Evolutionary conservation across 495 filamentous ascomycete genomes (phyloP).

Genomic region (Aspergillus bertholletiae): DNA sequence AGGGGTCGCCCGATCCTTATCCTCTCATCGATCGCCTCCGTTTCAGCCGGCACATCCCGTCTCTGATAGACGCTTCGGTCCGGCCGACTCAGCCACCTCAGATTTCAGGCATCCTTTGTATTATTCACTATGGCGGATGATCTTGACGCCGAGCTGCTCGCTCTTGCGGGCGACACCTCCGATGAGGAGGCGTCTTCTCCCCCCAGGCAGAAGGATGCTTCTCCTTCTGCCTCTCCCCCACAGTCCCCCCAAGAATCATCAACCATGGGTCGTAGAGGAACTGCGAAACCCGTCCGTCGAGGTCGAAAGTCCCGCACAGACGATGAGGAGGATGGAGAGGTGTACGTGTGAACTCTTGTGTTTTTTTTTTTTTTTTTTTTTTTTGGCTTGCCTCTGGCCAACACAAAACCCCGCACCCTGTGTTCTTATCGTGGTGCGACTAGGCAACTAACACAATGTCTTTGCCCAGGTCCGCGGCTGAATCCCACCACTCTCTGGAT

Average conservation of each 20-base stretch:
- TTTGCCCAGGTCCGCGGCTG: constrained; percentile 52
- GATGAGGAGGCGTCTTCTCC: constrained; percentile 51
- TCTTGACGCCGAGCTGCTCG: constrained; percentile 84
- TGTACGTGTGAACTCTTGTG: constrained; percentile 54
- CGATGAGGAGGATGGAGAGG: constrained; percentile 73
- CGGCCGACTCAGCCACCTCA: constrained; percentile 4
- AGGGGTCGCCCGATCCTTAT: constrained; percentile 6
- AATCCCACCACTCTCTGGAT: constrained; percentile 71
- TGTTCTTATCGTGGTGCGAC: background rate
- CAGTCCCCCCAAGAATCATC: constrained; percentile 31
- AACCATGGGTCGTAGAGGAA: constrained; percentile 45
- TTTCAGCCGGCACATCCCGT: constrained; percentile 3
- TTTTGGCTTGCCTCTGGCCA: too few relatives aligned
- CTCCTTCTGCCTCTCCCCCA: constrained; percentile 34
- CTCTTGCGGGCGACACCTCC: constrained; percentile 67
- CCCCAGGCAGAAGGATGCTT: constrained; percentile 28
- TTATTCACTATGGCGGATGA: constrained; percentile 55
- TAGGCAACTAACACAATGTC: constrained; percentile 11
- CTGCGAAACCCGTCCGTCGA: constrained; percentile 41
- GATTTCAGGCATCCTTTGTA: constrained; percentile 7
- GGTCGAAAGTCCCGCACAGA: constrained; percentile 45
- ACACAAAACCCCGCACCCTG: background rate
- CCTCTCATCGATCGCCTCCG: background rate
- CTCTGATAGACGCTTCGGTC: constrained; percentile 1
- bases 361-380: background rate